Percentiles rank a stretch among this genome's conserved stretches.
Evolutionary conservation across 2,329 filamentous ascomycete species (phyloP).

Genomic region (Aspergillus tubingensis): DNA sequence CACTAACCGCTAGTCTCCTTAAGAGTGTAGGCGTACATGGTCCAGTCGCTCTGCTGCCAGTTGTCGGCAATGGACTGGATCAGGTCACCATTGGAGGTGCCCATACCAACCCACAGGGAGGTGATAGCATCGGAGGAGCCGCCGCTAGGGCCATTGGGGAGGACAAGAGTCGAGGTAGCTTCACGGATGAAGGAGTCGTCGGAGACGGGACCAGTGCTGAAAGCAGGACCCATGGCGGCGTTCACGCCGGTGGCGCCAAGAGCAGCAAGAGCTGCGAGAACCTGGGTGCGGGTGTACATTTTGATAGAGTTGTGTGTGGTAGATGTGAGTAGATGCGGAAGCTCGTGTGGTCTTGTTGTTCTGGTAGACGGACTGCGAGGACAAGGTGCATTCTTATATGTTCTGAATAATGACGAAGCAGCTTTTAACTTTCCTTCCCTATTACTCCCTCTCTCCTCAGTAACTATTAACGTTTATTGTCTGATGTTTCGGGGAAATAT

Average conservation of each 20-base stretch:
- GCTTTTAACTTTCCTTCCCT: background rate
- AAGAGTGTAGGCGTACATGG: slow-evolving; percentile 38
- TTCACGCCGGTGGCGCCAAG: slow-evolving; percentile 18
- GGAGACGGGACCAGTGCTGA: slow-evolving; percentile 49
- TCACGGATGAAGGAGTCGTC: slow-evolving; percentile 47
- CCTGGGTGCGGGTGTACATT: slow-evolving; percentile 20
- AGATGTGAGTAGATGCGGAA: background rate
- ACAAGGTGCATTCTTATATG: background rate
- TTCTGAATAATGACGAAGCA: background rate
- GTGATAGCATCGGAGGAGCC: slow-evolving; percentile 35
- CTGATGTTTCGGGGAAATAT: background rate
- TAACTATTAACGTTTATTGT: background rate
- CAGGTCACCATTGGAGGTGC: slow-evolving; percentile 50
- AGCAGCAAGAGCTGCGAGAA: slow-evolving; percentile 21
- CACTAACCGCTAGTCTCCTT: slow-evolving; percentile 19
- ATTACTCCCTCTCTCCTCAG: background rate
- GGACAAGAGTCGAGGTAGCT: slow-evolving; percentile 47
- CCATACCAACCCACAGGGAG: slow-evolving; percentile 54
- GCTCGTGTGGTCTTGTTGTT: background rate
- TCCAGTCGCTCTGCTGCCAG: slow-evolving; percentile 40
- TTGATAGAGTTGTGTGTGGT: background rate
- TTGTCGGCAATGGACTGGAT: slow-evolving; percentile 52
- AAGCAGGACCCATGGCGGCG: slow-evolving; percentile 37
- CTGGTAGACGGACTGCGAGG: background rate
- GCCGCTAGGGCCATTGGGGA: slow-evolving; percentile 43